phyloP scores from a whole-genome alignment of 306 rosid genomes.

The Fragaria nilgerrensis region DNA sequence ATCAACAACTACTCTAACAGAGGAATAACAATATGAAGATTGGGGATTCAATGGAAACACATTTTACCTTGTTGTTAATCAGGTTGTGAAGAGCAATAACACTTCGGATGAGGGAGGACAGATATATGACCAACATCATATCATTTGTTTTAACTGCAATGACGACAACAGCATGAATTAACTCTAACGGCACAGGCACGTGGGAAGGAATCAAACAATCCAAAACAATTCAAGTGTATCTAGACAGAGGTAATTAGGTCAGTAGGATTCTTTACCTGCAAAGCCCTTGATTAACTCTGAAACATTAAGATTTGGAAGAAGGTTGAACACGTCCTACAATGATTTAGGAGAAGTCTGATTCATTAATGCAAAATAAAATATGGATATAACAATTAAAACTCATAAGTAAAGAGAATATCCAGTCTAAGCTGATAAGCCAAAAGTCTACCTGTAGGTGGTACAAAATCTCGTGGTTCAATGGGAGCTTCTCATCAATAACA shows the following conservation, averaged over 20 bases:
- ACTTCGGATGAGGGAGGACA: slow-evolving; percentile 54
- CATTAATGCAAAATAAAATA: background rate
- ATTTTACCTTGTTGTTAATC: slow-evolving; percentile 55
- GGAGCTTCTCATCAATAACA: slow-evolving; percentile 69
- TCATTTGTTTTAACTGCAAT: slow-evolving; percentile 60
- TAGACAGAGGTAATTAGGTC: background rate
- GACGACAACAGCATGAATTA: slow-evolving; percentile 5
- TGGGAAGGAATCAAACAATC: background rate
- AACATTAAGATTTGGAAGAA: slow-evolving; percentile 58
- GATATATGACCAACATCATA: slow-evolving; percentile 59
- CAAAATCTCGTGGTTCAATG: slow-evolving; percentile 81
- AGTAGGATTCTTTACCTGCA: slow-evolving; percentile 31
- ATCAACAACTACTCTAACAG: background rate
- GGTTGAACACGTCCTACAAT: slow-evolving; percentile 55
- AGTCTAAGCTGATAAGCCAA: background rate
- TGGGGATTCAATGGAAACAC: background rate
- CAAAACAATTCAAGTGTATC: background rate
- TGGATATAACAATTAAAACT: background rate
- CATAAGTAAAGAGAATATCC: background rate
- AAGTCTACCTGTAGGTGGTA: slow-evolving; percentile 74
- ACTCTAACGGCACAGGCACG: background rate
- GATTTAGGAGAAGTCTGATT: background rate
- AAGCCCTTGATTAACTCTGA: slow-evolving; percentile 52
- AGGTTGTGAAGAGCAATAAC: slow-evolving; percentile 62
- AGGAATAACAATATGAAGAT: background rate